Evolutionary conservation across 805 yeast species (phyloP), one percentile per base, ranked within the genome.

Genomic region (Candida maris): DNA sequence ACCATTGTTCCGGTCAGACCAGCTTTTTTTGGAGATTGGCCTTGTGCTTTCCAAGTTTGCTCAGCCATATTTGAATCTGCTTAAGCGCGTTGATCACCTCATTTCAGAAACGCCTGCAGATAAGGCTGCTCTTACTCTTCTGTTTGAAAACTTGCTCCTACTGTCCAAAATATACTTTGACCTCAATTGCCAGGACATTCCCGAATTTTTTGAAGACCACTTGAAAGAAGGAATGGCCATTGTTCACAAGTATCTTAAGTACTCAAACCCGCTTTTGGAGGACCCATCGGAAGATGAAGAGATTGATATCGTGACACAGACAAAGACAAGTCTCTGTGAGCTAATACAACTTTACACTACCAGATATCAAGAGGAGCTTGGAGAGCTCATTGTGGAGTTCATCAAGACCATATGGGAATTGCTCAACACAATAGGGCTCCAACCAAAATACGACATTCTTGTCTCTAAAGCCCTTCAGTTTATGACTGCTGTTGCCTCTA

Each of bases 161-260:
- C 68, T 89, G 36, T 62, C 83, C 23, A 91, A 93, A 57, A 76
- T 94, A 24, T 94, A 85, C 62, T 87, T 79, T 57, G 99, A 93
- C 59, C 76, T 93, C 53, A 93, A 93, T 60, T 91, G 97, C 62
- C 98, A 94, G 64, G 99, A 93, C 62, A 82, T 93, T 36, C 98
- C 99, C 1, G 98, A 89, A 62, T 93, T 91, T 56, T 93, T 93
- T 57, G 99, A 94, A 64, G 97, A 93, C 62, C 75, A 93, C 57
- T 64, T 93, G 60, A 65, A 71, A 27, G 66, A 64, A 13, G 88
- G 94, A 36, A 85, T 94, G 93, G 69, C 70, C 4, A 74, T 89
- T 19, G 68, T 89, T 48, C 94, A 87, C 57, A 85, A 84, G 61
- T 91, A 89, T 57, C 68, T 93, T 39, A 64, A 71, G 27, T 86